Conservation (phyloP, 1,139 yeast species). For the Magnusiomyces suaveolens region DNA sequence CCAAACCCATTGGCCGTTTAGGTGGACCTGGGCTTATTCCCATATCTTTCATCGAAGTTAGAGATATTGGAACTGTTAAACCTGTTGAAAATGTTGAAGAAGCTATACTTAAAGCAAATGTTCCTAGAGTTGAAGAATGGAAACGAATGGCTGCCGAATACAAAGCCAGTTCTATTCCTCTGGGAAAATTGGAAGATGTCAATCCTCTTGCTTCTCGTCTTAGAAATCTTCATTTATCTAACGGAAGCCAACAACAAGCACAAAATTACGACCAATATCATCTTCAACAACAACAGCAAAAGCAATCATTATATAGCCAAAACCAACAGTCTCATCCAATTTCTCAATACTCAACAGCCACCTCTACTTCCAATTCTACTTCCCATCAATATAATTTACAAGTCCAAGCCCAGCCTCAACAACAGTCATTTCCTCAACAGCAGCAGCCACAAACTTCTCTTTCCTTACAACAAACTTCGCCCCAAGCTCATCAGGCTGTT, state of each 20-base stretch:
- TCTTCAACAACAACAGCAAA: not conserved
- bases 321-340: constrained; percentile 3
- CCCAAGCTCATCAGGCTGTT: constrained; percentile 9
- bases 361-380: constrained; percentile 5
- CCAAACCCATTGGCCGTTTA: constrained; percentile 88
- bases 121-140: constrained; percentile 96
- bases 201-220: constrained; percentile 11
- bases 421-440: not conserved
- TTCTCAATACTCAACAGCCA: constrained; percentile 9
- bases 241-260: constrained; percentile 2
- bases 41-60: constrained; percentile 74
- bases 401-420: not conserved
- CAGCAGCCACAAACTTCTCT: constrained; percentile 5
- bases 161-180: constrained; percentile 80
- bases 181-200: constrained; percentile 42
- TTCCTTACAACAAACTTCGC: constrained; percentile 12
- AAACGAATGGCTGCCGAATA: constrained; percentile 82
- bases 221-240: constrained; percentile 7
- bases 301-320: not conserved
- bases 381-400: constrained; percentile 10
- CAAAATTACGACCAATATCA: constrained; percentile 30
- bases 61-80: constrained; percentile 60
- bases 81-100: constrained; percentile 41
- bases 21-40: constrained; percentile 98
- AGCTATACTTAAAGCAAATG: constrained; percentile 52